Conservation (phyloP, 1,284 basidiomycete species). For the Pseudomicrostroma phylloplanum region DNA sequence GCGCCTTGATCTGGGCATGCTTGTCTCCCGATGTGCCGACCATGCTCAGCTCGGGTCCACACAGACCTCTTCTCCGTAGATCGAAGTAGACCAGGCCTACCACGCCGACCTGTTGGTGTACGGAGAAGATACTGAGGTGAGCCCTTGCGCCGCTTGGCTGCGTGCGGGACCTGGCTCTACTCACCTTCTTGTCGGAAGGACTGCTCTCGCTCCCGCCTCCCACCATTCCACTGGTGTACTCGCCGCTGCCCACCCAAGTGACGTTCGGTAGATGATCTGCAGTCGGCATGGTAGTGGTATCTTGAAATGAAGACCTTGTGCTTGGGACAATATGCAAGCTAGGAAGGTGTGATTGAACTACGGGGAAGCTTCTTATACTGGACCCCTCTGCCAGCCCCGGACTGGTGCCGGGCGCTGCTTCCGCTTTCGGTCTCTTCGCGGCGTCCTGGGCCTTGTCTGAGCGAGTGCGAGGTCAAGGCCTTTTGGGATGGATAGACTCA, state of each 20-base stretch:
- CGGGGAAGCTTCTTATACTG: too few species aligned
- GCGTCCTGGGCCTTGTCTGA: too few species aligned
- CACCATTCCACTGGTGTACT: constrained; percentile 83
- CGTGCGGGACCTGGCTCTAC: constrained; percentile 50
- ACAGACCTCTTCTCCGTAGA: constrained; percentile 75
- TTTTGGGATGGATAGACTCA: too few species aligned
- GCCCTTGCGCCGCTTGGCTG: background rate
- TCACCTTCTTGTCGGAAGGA: constrained; percentile 78
- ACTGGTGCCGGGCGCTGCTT: too few species aligned
- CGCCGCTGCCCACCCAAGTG: constrained; percentile 27
- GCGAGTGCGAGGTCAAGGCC: too few species aligned
- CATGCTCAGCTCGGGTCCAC: constrained; percentile 64
- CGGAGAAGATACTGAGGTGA: constrained; percentile 8
- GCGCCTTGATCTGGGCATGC: constrained; percentile 74
- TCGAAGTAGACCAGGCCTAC: constrained; percentile 85
- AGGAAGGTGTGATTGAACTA: too few species aligned
- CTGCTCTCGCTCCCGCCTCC: constrained; percentile 67
- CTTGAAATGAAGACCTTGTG: too few species aligned
- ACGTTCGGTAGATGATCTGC: constrained; percentile 15
- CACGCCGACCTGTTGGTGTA: constrained; percentile 59
- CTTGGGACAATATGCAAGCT: too few species aligned
- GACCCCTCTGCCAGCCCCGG: too few species aligned
- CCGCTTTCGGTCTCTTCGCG: too few species aligned
- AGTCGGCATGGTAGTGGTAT: too few species aligned
- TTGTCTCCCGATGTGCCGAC: constrained; percentile 75